A percentile compares a stretch with the other conserved stretches of the same genome.
These are phyloP conservation scores for Bretschneidera sinensis DNA, from an alignment of 345 rosid species.

Conservation along the genomic window DNA sequence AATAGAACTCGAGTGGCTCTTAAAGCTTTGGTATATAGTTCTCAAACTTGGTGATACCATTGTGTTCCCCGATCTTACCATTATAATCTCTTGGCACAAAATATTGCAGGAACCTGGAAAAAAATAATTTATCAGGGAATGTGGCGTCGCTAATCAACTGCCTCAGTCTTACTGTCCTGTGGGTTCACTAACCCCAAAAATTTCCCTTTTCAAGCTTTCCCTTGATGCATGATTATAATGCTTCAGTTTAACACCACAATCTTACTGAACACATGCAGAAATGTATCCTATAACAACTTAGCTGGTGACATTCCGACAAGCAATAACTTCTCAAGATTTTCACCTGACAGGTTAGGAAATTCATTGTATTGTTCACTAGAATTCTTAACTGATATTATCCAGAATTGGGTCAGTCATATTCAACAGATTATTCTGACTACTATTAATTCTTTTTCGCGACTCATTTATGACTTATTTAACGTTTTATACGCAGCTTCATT, in stretches of 20 bases:
- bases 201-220: conserved; percentile 1
- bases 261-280: conserved; percentile 37
- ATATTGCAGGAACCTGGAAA: conserved; percentile 64
- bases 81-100: conserved; percentile 4
- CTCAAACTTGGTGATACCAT: no score
- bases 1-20: no score
- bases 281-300: conserved; percentile 78
- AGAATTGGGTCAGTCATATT: no score
- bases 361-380: neutral
- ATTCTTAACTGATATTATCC: neutral
- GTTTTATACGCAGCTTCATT: conserved; percentile 44
- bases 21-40: no score
- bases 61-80: no score
- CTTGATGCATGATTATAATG: neutral
- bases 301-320: conserved; percentile 69
- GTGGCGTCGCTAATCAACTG: conserved; percentile 60
- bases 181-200: conserved; percentile 19
- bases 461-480: neutral
- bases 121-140: conserved; percentile 84
- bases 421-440: no score
- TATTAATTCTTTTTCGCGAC: no score
- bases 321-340: conserved; percentile 77
- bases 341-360: conserved; percentile 52
- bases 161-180: conserved; percentile 66
- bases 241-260: neutral